A percentile compares a stretch with the other conserved stretches of the same genome.
Evolutionary conservation across 108 stramenopile genomes (phyloP).

Genomic region (Chaetoceros tenuissimus): DNA sequence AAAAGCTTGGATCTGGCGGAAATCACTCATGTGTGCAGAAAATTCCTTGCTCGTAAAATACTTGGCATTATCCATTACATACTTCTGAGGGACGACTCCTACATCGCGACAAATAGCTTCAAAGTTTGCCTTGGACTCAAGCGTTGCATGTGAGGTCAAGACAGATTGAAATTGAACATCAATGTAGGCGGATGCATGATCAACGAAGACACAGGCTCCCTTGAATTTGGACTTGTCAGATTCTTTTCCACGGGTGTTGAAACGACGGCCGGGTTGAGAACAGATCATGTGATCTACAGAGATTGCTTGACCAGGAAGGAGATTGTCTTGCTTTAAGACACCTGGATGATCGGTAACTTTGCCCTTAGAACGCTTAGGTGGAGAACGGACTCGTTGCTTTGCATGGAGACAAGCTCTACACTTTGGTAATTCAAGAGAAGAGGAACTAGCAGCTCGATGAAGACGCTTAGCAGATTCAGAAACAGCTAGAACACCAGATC

Average conservation of each 20-base stretch:
- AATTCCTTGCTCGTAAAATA: slow-evolving; percentile 9
- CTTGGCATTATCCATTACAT: slow-evolving; percentile 5
- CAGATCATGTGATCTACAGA: slow-evolving; percentile 31
- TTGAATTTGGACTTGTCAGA: background rate
- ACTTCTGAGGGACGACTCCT: background rate
- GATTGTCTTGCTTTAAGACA: slow-evolving; percentile 3
- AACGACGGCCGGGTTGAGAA: slow-evolving; percentile 13
- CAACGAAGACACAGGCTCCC: slow-evolving; percentile 27
- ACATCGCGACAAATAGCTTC: background rate
- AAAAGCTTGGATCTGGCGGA: background rate
- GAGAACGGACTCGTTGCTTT: background rate
- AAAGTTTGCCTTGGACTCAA: slow-evolving; percentile 1
- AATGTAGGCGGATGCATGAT: slow-evolving; percentile 9
- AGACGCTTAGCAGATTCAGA: background rate
- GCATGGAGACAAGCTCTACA: background rate
- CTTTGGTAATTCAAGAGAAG: background rate
- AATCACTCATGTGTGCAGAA: background rate
- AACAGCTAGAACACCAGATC: slow-evolving; percentile 3
- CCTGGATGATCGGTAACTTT: background rate
- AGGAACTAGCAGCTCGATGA: background rate
- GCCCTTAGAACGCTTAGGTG: background rate
- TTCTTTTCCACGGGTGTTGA: slow-evolving; percentile 18
- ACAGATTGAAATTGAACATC: background rate
- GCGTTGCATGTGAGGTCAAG: background rate
- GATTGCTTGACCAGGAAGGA: slow-evolving; percentile 25